Base-by-base conservation (phyloP, 2,329 filamentous ascomycete genomes). In the Kalmusia sp. region DNA sequence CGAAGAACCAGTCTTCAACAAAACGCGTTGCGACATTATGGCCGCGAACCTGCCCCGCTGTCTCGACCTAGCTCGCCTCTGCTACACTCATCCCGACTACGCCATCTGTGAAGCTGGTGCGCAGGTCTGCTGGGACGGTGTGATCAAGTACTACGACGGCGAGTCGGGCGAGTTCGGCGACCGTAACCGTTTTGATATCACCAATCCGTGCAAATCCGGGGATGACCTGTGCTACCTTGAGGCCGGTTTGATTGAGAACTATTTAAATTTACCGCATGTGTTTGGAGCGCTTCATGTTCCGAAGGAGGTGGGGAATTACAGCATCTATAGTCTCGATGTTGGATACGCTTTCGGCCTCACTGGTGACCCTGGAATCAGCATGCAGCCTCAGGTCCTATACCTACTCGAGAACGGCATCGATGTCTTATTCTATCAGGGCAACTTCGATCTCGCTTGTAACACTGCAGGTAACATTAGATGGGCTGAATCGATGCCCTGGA, bases 11-110 rank as follows among this genome's bases (percentile, higher is more conserved):
- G 58, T 80, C 2, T 79, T 80, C 62, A 80, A 80, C 49, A 57
- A 72, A 30, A 80, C 78, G 0, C 70, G 76, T 21, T 80, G 79
- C 56, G 76, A 80, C 52, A 77, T 77, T 49, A 78, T 80, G 56
- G 77, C 79, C 2, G 64, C 70, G 3, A 74, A 76, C 38, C 65
- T 82, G 25, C 79, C 79, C 4, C 74, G 79, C 17, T 79, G 78
- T 55, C 73, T 79, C 61, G 66, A 77, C 1, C 66, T 82, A 0
- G 58, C 67, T 11, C 69, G 74, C 33, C 62, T 70, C 2, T 80
- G 78, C 57, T 75, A 77, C 51, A 46, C 64, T 1, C 64, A 75
- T 37, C 76, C 76, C 1, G 77, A 79, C 49, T 69, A 74, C 2
- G 74, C 75, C 2, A 72, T 80, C 19, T 80, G 78, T 55, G 40